phyloP scores from a whole-genome alignment of 2,329 filamentous ascomycete genomes.

The Verticillium zaregamsianum region DNA sequence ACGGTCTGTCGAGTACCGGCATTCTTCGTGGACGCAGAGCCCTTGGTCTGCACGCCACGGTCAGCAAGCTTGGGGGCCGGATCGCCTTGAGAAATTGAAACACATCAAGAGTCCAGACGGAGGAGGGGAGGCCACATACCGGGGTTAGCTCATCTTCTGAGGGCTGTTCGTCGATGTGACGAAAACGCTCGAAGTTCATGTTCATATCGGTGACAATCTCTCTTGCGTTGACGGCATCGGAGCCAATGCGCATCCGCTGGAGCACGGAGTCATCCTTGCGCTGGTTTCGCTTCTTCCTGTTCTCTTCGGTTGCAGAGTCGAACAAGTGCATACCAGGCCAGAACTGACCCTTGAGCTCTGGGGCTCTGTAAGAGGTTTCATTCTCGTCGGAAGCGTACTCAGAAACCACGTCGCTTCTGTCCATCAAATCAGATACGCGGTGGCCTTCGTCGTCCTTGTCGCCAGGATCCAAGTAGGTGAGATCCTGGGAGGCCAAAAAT shows the following conservation, averaged over 20 bases:
- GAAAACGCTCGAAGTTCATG: conserved; percentile 44
- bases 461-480: neutral
- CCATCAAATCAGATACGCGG: neutral
- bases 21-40: neutral
- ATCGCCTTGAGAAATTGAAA: neutral
- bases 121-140: conserved; percentile 31
- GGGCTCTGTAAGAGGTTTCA: neutral
- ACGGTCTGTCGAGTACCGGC: neutral
- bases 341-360: conserved; percentile 61
- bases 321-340: conserved; percentile 81
- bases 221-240: conserved; percentile 56
- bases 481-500: neutral
- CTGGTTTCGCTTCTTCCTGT: conserved; percentile 73
- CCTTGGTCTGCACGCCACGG: neutral
- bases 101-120: neutral
- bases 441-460: neutral
- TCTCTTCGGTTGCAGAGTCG: conserved; percentile 70
- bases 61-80: neutral
- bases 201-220: conserved; percentile 60
- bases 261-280: conserved; percentile 72
- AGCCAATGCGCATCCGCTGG: conserved; percentile 60
- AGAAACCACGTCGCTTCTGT: neutral
- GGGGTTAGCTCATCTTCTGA: conserved; percentile 44
- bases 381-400: neutral
- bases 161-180: conserved; percentile 58